Evolutionary conservation across 768 basidiomycete species (phyloP).

Genomic region (Phylloporus arenicola): DNA sequence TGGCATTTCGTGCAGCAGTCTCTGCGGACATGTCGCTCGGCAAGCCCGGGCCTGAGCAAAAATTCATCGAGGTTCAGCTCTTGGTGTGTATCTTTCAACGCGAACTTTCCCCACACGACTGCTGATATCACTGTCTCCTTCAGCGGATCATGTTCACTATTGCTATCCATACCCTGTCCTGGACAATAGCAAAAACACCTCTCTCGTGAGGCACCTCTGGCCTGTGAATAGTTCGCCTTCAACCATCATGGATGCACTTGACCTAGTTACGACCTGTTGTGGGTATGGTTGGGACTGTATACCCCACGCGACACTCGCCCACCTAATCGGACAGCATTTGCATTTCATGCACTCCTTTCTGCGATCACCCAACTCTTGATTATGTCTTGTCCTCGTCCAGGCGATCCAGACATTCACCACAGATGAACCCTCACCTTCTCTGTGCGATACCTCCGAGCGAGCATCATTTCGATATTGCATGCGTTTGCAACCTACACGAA

Average conservation of each 20-base stretch:
- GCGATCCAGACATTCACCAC: not conserved
- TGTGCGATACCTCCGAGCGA: not conserved
- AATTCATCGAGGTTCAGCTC: not conserved
- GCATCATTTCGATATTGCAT: not conserved
- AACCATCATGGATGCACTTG: not conserved
- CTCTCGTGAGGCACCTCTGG: not conserved
- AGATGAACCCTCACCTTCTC: not conserved
- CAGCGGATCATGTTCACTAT: not conserved
- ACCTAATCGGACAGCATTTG: too few species aligned
- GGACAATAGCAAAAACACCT: not conserved
- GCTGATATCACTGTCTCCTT: too few species aligned
- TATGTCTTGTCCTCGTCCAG: not conserved
- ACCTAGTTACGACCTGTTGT: not conserved
- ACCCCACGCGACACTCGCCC: constrained; percentile 10
- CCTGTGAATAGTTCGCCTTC: not conserved
- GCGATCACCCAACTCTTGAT: not conserved
- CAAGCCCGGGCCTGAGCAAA: not conserved
- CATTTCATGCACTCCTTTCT: constrained; percentile 25
- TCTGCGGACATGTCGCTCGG: not conserved
- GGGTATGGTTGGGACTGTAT: constrained; percentile 2
- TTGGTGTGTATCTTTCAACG: not conserved
- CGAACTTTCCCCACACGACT: not conserved
- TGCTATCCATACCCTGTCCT: not conserved
- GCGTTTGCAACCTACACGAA: too few species aligned
- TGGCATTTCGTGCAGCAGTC: too few species aligned